These are phyloP conservation scores for Stagonosporopsis vannaccii DNA, from an alignment of 2,329 filamentous ascomycete genomes.

Conservation along the genomic window DNA sequence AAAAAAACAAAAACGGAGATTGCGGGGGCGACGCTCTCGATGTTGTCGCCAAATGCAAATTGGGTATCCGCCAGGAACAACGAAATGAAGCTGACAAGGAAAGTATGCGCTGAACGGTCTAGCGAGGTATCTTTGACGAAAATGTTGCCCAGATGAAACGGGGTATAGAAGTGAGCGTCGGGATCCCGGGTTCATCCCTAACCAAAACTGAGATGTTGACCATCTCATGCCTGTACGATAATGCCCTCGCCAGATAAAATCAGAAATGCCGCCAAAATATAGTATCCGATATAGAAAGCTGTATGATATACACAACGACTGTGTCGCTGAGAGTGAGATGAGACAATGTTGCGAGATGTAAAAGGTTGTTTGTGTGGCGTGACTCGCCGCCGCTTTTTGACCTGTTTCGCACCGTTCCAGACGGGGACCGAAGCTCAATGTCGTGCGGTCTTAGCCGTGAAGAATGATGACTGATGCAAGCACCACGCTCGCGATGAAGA, in stretches of 20 bases:
- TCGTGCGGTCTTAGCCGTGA: constrained; percentile 46
- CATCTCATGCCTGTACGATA: constrained; percentile 29
- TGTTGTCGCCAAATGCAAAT: constrained; percentile 46
- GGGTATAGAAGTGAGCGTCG: constrained; percentile 24
- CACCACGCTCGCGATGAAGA: constrained; percentile 27
- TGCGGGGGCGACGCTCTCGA: constrained; percentile 19
- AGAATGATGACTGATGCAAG: constrained; percentile 29
- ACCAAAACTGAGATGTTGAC: constrained; percentile 15
- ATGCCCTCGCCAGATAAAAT: constrained; percentile 25
- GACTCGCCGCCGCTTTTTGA: constrained; percentile 18
- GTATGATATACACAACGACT: constrained; percentile 34
- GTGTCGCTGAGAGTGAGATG: constrained; percentile 30
- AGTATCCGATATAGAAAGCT: constrained; percentile 27
- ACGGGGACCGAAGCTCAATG: constrained; percentile 43
- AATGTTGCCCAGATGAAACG: constrained; percentile 29
- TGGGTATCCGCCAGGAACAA: constrained; percentile 44
- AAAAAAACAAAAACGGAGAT: constrained; percentile 27
- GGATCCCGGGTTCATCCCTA: constrained; percentile 10
- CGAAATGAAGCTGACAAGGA: constrained; percentile 34
- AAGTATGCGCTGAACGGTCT: constrained; percentile 35
- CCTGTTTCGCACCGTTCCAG: constrained; percentile 44
- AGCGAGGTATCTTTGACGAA: constrained; percentile 43
- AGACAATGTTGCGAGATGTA: constrained; percentile 28
- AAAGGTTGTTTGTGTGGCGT: constrained; percentile 38
- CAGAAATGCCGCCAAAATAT: constrained; percentile 37